A percentile compares a stretch with the other conserved stretches of the same genome.
Conservation (phyloP, 1,284 basidiomycete species). For the Melampsora larici-populina region DNA sequence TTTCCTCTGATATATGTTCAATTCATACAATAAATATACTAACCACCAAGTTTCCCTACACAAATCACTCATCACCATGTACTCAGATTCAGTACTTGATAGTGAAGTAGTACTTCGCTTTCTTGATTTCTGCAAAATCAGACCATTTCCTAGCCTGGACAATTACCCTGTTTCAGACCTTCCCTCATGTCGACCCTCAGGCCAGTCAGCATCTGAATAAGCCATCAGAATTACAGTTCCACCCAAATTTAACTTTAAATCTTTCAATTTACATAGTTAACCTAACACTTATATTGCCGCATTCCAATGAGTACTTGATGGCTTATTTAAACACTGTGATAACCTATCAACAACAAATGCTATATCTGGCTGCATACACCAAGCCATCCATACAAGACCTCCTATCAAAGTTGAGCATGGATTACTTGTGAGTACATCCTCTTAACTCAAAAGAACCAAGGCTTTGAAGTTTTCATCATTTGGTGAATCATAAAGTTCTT, state of each 20-base stretch:
- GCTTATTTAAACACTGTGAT: constrained; percentile 5
- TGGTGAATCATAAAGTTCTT: too few relatives aligned
- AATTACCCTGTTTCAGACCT: neutral
- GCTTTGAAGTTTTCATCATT: too few relatives aligned
- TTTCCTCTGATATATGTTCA: neutral
- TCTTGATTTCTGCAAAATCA: neutral
- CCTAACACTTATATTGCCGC: neutral
- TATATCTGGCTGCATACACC: constrained; percentile 1
- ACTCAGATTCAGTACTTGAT: constrained; percentile 3
- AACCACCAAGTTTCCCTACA: neutral
- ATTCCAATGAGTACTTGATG: neutral
- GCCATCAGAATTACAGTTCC: neutral
- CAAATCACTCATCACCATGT: constrained; percentile 4
- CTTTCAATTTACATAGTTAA: neutral
- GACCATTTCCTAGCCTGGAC: neutral
- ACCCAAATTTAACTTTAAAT: neutral
- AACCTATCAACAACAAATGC: neutral
- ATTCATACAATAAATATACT: neutral
- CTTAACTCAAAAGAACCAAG: too few relatives aligned
- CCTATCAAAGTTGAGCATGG: too few relatives aligned
- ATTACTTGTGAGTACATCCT: too few relatives aligned
- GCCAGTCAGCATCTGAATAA: constrained; percentile 9
- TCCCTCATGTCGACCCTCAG: neutral
- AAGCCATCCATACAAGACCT: neutral
- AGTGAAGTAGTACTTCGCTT: constrained; percentile 2